These are phyloP conservation scores for Rhizophlyctis rosea DNA, from an alignment of 192 early-diverging fungal genomes.

Conservation along the genomic window DNA sequence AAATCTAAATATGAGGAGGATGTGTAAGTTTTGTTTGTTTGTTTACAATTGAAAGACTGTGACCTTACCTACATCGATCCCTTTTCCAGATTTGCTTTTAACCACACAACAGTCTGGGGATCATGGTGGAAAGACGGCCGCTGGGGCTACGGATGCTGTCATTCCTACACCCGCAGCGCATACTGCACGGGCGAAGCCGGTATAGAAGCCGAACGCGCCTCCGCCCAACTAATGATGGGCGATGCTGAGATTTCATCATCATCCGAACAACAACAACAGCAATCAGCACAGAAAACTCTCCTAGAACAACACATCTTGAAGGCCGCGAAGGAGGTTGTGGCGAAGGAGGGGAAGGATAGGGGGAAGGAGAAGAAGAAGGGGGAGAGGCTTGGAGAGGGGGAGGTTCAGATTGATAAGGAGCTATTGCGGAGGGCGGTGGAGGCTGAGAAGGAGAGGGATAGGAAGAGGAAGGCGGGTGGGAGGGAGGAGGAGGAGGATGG, in stretches of 20 bases:
- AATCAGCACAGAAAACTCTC: constrained; percentile 16
- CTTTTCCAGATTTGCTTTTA: constrained; percentile 59
- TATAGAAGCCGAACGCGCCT: constrained; percentile 62
- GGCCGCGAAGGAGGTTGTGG: constrained; percentile 20
- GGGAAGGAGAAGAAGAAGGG: constrained; percentile 19
- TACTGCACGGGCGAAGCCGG: constrained; percentile 87
- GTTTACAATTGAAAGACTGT: background rate
- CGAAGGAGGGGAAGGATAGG: constrained; percentile 30
- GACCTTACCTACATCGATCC: background rate
- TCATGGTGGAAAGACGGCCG: constrained; percentile 91
- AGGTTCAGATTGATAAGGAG: constrained; percentile 50
- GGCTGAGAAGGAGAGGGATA: constrained; percentile 11
- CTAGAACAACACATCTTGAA: constrained; percentile 37
- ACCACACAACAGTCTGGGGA: constrained; percentile 90
- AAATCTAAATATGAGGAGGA: constrained; percentile 92
- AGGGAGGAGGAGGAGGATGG: constrained; percentile 14
- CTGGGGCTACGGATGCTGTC: constrained; percentile 98
- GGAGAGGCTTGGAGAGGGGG: constrained; percentile 54
- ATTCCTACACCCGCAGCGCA: constrained; percentile 69
- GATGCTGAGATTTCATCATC: constrained; percentile 5
- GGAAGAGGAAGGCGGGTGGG: constrained; percentile 1
- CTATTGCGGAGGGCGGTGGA: constrained; percentile 54
- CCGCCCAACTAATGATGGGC: constrained; percentile 32
- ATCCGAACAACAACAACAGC: background rate
- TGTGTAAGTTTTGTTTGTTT: constrained; percentile 41